Base-by-base conservation (phyloP, 192 early-diverging fungal genomes). In the Rhizoclosmatium globosum region DNA sequence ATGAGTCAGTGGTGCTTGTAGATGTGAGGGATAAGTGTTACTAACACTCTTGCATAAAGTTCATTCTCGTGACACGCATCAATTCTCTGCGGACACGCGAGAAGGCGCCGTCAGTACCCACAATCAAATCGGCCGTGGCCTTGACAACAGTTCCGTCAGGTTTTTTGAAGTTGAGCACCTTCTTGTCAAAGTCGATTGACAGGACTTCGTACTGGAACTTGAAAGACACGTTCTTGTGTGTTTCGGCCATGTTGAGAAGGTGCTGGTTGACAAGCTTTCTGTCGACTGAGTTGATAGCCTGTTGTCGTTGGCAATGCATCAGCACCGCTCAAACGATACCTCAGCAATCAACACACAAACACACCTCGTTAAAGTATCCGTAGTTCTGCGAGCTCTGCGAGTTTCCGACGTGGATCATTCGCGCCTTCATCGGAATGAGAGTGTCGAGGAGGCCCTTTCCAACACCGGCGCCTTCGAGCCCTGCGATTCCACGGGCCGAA, bases 201-300 rank as follows among this genome's bases (percentile, higher is more conserved):
- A 85, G 81, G 48, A 98, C 82, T 58, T 89, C 85, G 82, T 94
- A 88, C 68, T 92, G 75, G 77, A 99, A 99, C 82, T 92, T 83
- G 41, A 99, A 68, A 2, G 83, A 86, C 21, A 97, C 94, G 72
- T 92, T 91, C 4, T 78, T 65, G 65, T 89, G 87, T 48, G 84
- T 78, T 65, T 93, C 92, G 1, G 93, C 94, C 47, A 86, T 89
- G 57, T 89, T 89, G 64, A 99, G 89, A 42, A 99, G 87, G 42
- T 92, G 85, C 81, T 92, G 88, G 82, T 97, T 97, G 59, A 98
- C 87, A 56, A 85, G 80, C 65, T 92, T 92, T 47, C 97, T 88
- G 79, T 96, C 96, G 0, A 98, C 91, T 46, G 96, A 96, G 90
- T 99, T 96, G 80, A 97, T 99, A 82, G 92, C 92, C 91, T 95